Conservation (phyloP, 306 rosid species). For the Crataegus laevigata region DNA sequence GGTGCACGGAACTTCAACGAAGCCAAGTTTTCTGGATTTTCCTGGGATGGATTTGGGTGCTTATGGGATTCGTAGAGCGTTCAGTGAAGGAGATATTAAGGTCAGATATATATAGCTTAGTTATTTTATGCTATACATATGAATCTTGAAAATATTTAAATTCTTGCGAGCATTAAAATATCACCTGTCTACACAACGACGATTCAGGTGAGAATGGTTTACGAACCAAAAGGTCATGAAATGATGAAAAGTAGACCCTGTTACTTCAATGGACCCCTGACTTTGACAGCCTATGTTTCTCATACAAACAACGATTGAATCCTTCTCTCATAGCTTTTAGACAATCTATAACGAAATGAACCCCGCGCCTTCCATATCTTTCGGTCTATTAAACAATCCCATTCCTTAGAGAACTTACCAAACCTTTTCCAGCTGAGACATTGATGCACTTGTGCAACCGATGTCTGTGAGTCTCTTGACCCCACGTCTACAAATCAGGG, state of each 20-base stretch:
- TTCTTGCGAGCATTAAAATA: not conserved
- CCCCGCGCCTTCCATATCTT: not conserved
- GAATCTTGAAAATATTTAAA: not conserved
- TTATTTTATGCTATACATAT: conserved; percentile 2
- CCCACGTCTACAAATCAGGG: conserved; percentile 1
- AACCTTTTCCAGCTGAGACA: not conserved
- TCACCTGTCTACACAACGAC: not conserved
- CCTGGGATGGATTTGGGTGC: conserved; percentile 57
- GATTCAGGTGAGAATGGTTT: not conserved
- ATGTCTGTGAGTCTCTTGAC: not conserved
- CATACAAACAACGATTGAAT: not conserved
- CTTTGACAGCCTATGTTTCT: no score
- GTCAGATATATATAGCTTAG: conserved; percentile 32
- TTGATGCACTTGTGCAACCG: conserved; percentile 1
- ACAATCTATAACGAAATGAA: not conserved
- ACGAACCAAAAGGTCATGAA: not conserved
- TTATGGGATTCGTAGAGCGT: conserved; percentile 81
- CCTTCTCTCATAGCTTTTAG: not conserved
- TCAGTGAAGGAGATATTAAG: conserved; percentile 95
- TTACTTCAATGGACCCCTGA: not conserved
- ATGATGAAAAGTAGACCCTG: not conserved
- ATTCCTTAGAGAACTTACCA: not conserved
- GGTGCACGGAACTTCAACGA: conserved; percentile 55
- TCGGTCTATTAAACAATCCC: not conserved
- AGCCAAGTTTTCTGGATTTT: conserved; percentile 55